A percentile compares a stretch with the other conserved stretches of the same genome.
Conservation (phyloP, 371 early-diverging fungal genomes). For the Gilbertella persicaria region DNA sequence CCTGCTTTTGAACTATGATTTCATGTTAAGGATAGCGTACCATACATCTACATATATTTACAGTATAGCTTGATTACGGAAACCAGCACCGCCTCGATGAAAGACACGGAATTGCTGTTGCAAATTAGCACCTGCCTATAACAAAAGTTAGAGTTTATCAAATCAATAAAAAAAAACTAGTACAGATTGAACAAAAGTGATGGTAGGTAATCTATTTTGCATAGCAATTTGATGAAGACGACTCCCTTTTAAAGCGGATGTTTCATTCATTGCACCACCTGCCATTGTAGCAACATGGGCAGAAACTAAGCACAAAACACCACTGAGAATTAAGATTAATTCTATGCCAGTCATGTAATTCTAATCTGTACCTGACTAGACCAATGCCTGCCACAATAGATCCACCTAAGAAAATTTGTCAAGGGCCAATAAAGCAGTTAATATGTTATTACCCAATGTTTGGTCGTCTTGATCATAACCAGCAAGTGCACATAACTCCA, state of each 20-base stretch:
- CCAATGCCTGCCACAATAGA: slow-evolving; percentile 75
- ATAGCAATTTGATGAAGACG: slow-evolving; percentile 61
- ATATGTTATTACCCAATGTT: slow-evolving; percentile 51
- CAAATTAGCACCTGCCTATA: slow-evolving; percentile 74
- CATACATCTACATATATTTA: slow-evolving; percentile 18
- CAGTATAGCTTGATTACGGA: slow-evolving; percentile 66
- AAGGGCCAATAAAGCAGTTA: not conserved
- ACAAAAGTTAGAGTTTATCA: not conserved
- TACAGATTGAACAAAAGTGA: slow-evolving; percentile 66
- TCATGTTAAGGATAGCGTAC: not conserved
- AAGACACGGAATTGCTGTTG: slow-evolving; percentile 75
- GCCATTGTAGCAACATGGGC: slow-evolving; percentile 71
- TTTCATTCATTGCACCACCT: slow-evolving; percentile 72
- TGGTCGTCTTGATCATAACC: slow-evolving; percentile 73
- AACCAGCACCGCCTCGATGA: slow-evolving; percentile 72
- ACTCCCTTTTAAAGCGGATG: slow-evolving; percentile 54
- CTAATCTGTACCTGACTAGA: slow-evolving; percentile 57
- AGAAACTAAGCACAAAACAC: slow-evolving; percentile 66
- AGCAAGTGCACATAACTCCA: slow-evolving; percentile 71
- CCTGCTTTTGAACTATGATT: slow-evolving; percentile 65
- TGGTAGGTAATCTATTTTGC: slow-evolving; percentile 63
- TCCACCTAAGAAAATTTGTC: slow-evolving; percentile 41
- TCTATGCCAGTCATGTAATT: not conserved
- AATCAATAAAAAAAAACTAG: slow-evolving; percentile 1
- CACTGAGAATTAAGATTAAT: slow-evolving; percentile 35